These are phyloP conservation scores for Tephrocybe sp. DNA, from an alignment of 768 basidiomycete species.

Conservation along the genomic window DNA sequence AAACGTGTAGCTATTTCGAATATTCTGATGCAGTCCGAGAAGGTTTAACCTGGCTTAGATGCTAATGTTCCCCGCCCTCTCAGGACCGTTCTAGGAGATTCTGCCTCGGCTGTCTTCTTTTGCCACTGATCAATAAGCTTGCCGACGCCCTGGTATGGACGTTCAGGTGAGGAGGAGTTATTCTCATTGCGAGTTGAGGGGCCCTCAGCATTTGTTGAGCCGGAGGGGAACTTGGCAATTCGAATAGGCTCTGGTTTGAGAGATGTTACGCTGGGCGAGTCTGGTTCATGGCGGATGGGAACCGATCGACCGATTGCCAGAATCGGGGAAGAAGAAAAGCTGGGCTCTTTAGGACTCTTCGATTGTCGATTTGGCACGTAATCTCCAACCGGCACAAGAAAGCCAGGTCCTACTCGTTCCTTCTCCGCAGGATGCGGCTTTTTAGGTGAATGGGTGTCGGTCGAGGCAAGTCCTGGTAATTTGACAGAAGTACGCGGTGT, in stretches of 20 bases:
- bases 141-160: constrained; percentile 79
- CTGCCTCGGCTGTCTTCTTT: constrained; percentile 66
- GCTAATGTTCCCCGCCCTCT: constrained; percentile 32
- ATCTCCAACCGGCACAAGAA: constrained; percentile 9
- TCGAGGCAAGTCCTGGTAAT: constrained; percentile 4
- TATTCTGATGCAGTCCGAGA: constrained; percentile 29
- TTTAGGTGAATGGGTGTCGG: constrained; percentile 15
- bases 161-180: constrained; percentile 68
- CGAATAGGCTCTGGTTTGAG: constrained; percentile 24
- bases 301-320: constrained; percentile 4
- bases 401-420: constrained; percentile 2
- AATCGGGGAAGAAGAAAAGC: constrained; percentile 1
- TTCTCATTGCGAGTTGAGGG: constrained; percentile 19
- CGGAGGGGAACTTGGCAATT: constrained; percentile 15
- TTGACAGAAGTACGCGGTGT: constrained; percentile 19
- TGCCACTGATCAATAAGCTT: constrained; percentile 89
- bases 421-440: constrained; percentile 5
- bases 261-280: constrained; percentile 26
- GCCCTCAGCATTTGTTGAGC: constrained; percentile 18
- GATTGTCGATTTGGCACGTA: constrained; percentile 5
- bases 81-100: constrained; percentile 30
- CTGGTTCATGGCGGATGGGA: constrained; percentile 16
- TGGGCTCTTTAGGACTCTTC: constrained; percentile 9
- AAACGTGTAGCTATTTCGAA: constrained; percentile 1
- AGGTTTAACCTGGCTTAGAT: constrained; percentile 40